phyloP scores from a whole-genome alignment of 768 basidiomycete genomes.

The Porpolomopsis calyptriformis region DNA sequence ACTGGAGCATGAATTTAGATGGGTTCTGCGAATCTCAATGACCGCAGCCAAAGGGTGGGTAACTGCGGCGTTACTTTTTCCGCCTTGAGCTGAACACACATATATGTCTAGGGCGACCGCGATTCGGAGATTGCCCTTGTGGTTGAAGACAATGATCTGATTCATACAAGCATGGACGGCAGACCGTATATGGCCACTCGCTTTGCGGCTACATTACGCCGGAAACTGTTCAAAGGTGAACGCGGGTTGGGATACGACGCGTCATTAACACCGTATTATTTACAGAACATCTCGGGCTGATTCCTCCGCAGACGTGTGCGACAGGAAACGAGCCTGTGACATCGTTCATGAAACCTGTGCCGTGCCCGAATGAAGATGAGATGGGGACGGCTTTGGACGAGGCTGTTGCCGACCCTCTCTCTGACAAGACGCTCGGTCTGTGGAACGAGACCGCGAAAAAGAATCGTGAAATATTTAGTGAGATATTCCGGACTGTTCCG shows the following conservation, averaged over 20 bases:
- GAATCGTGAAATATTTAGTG: constrained; percentile 81
- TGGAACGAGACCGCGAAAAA: constrained; percentile 62
- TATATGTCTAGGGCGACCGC: constrained; percentile 57
- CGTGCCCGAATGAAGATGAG: constrained; percentile 59
- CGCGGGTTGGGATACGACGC: constrained; percentile 1
- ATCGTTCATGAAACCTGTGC: constrained; percentile 75
- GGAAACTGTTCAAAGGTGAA: constrained; percentile 73
- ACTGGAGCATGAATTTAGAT: constrained; percentile 39
- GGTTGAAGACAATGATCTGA: constrained; percentile 77
- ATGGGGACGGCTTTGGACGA: constrained; percentile 45
- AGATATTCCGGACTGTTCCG: constrained; percentile 80
- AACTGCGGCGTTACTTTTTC: background rate
- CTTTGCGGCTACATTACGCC: constrained; percentile 76
- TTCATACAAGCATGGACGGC: constrained; percentile 73
- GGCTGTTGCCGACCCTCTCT: constrained; percentile 69
- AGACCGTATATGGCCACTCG: constrained; percentile 57
- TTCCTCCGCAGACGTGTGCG: constrained; percentile 54
- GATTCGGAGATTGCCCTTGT: constrained; percentile 93
- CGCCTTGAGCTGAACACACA: constrained; percentile 3
- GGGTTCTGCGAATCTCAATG: constrained; percentile 91
- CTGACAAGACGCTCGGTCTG: constrained; percentile 44
- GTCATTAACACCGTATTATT: background rate
- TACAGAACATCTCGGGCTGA: constrained; percentile 79
- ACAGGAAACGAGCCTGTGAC: constrained; percentile 25
- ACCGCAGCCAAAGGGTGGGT: constrained; percentile 66